Evolutionary conservation across 2,329 filamentous ascomycete species (phyloP).

Genomic region (Chaetomium sp.): DNA sequence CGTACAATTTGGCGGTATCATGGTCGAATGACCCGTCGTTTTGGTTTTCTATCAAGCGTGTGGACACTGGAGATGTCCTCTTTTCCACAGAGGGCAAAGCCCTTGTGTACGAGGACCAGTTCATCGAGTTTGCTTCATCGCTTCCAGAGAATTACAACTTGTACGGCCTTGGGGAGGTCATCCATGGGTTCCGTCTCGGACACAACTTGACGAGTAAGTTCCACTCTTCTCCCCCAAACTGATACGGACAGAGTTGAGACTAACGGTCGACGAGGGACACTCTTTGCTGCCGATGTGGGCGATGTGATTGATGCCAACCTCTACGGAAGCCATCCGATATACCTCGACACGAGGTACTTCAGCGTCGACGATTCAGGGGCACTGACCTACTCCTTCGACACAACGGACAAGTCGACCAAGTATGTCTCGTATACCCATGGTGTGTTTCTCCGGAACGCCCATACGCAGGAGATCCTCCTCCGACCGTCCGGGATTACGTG

Average conservation of each 20-base stretch:
- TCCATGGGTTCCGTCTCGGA: constrained; percentile 64
- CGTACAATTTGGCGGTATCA: constrained; percentile 45
- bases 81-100: constrained; percentile 60
- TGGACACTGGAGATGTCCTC: constrained; percentile 55
- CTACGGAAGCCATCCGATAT: constrained; percentile 73
- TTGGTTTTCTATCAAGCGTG: constrained; percentile 57
- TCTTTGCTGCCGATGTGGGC: constrained; percentile 61
- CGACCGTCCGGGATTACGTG: constrained; percentile 60
- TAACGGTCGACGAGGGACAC: constrained; percentile 29
- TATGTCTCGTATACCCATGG: constrained; percentile 68
- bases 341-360: constrained; percentile 73
- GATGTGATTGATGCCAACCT: constrained; percentile 61
- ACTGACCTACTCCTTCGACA: constrained; percentile 48
- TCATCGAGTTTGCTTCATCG: constrained; percentile 62
- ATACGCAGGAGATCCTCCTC: constrained; percentile 67
- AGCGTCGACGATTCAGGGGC: constrained; percentile 44
- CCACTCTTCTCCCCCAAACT: no score
- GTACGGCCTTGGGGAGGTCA: constrained; percentile 68
- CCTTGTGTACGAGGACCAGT: constrained; percentile 70
- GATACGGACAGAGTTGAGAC: no score
- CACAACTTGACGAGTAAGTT: constrained; percentile 61
- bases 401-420: constrained; percentile 43
- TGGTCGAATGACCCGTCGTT: constrained; percentile 54
- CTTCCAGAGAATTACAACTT: constrained; percentile 67
- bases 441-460: constrained; percentile 69